Evolutionary conservation across 1,139 yeast genomes (phyloP).

Genomic region (Candida labiduridarum): DNA sequence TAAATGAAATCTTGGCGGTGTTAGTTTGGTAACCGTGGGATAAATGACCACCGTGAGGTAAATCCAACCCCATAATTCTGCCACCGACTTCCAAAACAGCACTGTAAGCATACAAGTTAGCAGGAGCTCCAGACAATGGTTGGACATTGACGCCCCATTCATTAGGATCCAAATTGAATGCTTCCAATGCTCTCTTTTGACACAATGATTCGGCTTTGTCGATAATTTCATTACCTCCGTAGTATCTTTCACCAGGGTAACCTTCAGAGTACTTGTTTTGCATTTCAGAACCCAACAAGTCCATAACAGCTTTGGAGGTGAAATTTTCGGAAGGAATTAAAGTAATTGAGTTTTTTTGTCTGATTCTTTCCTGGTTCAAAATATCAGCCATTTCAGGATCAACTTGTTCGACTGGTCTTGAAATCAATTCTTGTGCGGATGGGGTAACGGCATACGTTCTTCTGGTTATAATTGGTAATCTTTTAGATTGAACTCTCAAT

Average conservation of each 20-base stretch:
- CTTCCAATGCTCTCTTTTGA: slow-evolving; percentile 88
- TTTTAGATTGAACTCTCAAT: slow-evolving; percentile 20
- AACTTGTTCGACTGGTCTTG: slow-evolving; percentile 63
- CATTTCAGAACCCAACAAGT: slow-evolving; percentile 92
- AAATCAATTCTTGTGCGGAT: slow-evolving; percentile 54
- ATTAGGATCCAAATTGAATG: slow-evolving; percentile 72
- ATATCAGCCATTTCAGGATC: slow-evolving; percentile 89
- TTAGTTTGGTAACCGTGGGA: slow-evolving; percentile 96
- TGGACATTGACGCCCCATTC: slow-evolving; percentile 98
- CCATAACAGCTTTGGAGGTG: slow-evolving; percentile 93
- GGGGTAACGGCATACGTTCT: slow-evolving; percentile 51
- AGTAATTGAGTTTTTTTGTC: slow-evolving; percentile 89
- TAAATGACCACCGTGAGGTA: slow-evolving; percentile 97
- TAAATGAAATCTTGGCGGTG: slow-evolving; percentile 82
- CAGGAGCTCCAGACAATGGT: slow-evolving; percentile 94
- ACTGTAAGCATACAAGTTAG: slow-evolving; percentile 89
- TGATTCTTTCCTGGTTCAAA: slow-evolving; percentile 67
- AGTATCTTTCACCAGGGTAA: slow-evolving; percentile 95
- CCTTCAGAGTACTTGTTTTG: slow-evolving; percentile 99
- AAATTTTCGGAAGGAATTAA: slow-evolving; percentile 94
- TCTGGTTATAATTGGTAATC: slow-evolving; percentile 15
- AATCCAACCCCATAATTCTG: slow-evolving; percentile 92
- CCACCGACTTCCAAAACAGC: slow-evolving; percentile 92
- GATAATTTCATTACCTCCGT: slow-evolving; percentile 94
- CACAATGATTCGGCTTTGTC: slow-evolving; percentile 89